These are phyloP conservation scores for Chlorella sp. DNA, from an alignment of 139 green algal genomes.

Conservation along the genomic window DNA sequence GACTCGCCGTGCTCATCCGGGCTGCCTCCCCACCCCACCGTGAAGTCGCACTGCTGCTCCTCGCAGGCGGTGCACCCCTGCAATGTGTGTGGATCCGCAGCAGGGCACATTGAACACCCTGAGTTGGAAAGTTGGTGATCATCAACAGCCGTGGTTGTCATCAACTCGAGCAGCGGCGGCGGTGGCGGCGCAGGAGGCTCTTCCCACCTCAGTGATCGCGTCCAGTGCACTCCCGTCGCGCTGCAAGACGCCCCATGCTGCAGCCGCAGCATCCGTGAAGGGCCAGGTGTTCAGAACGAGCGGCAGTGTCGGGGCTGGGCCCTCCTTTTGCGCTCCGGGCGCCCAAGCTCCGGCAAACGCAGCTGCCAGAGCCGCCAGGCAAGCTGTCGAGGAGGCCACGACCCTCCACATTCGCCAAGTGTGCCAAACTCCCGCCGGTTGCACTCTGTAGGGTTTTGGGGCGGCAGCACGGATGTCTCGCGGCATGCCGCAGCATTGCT, in stretches of 20 bases:
- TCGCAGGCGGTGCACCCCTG: slow-evolving; percentile 63
- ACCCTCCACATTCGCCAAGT: too few relatives aligned
- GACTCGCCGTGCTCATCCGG: slow-evolving; percentile 52
- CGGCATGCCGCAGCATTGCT: too few relatives aligned
- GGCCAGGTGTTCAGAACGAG: slow-evolving; percentile 80
- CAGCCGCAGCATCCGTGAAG: slow-evolving; percentile 58
- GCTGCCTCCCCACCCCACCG: slow-evolving; percentile 75
- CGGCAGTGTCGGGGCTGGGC: slow-evolving; percentile 23
- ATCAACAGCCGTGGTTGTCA: too few relatives aligned
- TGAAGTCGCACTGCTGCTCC: slow-evolving; percentile 67
- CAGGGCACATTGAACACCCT: not conserved
- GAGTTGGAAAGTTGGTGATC: too few relatives aligned
- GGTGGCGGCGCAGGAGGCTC: too few relatives aligned
- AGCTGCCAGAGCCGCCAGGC: too few relatives aligned
- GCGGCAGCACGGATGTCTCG: too few relatives aligned
- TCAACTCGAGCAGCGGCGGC: slow-evolving; percentile 24
- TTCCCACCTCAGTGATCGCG: slow-evolving; percentile 47
- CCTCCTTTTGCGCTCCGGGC: too few relatives aligned
- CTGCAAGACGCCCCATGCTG: slow-evolving; percentile 47
- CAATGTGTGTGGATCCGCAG: not conserved
- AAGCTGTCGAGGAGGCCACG: too few relatives aligned
- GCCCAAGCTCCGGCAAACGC: too few relatives aligned
- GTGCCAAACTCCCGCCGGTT: too few relatives aligned
- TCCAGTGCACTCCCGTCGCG: slow-evolving; percentile 37
- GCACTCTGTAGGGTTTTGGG: too few relatives aligned